These are phyloP conservation scores for Tolypocladium paradoxum DNA, from an alignment of 2,329 filamentous ascomycete genomes.

Conservation along the genomic window DNA sequence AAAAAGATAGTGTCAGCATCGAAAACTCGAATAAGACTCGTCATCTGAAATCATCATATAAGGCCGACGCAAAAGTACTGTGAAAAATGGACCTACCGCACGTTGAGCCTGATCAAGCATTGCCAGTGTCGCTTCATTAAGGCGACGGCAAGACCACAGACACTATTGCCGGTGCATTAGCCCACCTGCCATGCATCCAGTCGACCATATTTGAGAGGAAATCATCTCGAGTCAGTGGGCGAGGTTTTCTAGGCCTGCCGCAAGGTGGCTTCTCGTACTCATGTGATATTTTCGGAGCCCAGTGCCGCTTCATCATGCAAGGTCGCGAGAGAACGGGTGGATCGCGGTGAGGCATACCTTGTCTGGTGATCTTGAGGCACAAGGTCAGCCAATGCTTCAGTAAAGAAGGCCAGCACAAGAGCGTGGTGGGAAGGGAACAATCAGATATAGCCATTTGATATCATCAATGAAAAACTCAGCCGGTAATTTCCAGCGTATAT, in stretches of 20 bases:
- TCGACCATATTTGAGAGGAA: slow-evolving; percentile 8
- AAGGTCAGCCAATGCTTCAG: slow-evolving; percentile 20
- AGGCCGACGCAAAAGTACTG: slow-evolving; percentile 7
- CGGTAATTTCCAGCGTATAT: slow-evolving; percentile 92
- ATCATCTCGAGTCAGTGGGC: slow-evolving; percentile 64
- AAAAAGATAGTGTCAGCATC: slow-evolving; percentile 56
- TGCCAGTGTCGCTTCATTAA: background rate
- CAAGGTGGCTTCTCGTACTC: slow-evolving; percentile 82
- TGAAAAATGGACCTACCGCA: background rate
- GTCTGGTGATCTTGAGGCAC: slow-evolving; percentile 10
- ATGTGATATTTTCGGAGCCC: slow-evolving; percentile 71
- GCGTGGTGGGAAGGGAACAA: slow-evolving; percentile 14
- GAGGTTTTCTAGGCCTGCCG: slow-evolving; percentile 99
- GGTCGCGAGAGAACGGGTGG: slow-evolving; percentile 8
- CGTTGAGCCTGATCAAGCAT: background rate
- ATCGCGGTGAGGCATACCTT: slow-evolving; percentile 21
- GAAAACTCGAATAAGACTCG: slow-evolving; percentile 68
- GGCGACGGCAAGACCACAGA: slow-evolving; percentile 2
- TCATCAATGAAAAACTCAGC: slow-evolving; percentile 72
- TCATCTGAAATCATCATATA: slow-evolving; percentile 50
- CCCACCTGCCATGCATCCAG: background rate
- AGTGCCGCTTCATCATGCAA: slow-evolving; percentile 86
- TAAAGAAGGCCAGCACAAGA: slow-evolving; percentile 3
- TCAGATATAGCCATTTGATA: slow-evolving; percentile 84
- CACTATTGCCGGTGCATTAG: slow-evolving; percentile 5